Conservation (phyloP, 2,329 filamentous ascomycete genomes). For the Dothidotthia symphoricarpi region DNA sequence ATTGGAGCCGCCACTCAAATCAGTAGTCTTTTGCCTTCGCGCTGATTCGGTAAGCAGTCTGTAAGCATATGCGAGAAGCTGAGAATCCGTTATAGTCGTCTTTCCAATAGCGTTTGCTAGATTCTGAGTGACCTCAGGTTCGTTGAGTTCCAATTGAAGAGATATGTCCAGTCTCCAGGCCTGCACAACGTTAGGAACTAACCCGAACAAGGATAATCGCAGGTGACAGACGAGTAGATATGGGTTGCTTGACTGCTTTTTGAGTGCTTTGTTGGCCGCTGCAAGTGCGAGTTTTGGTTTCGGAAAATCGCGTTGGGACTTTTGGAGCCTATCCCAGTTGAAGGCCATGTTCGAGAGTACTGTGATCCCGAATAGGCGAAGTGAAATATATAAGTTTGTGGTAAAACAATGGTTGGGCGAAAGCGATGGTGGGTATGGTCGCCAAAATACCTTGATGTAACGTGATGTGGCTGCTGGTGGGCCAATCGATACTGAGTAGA, state of each 20-base stretch:
- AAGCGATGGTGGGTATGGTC: no score
- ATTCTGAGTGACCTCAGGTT: constrained; percentile 9
- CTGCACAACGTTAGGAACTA: constrained; percentile 13
- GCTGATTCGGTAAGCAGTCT: constrained; percentile 19
- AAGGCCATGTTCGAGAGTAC: constrained; percentile 27
- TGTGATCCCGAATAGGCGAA: not conserved
- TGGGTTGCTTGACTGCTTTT: constrained; percentile 39
- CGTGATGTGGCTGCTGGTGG: no score
- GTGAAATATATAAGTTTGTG: not conserved
- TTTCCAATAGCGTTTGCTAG: constrained; percentile 20
- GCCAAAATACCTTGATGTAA: no score
- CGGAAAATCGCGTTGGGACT: constrained; percentile 32
- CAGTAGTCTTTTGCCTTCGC: constrained; percentile 6
- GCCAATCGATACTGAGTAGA: no score
- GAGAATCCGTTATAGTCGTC: constrained; percentile 24
- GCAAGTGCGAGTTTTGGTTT: constrained; percentile 37
- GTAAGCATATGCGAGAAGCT: constrained; percentile 32
- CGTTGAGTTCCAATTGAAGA: constrained; percentile 16
- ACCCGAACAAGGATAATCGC: constrained; percentile 1
- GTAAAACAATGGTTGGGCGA: constrained; percentile 1
- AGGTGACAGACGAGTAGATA: constrained; percentile 29
- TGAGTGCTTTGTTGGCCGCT: constrained; percentile 35
- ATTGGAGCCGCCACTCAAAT: constrained; percentile 10
- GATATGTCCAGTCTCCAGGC: constrained; percentile 34
- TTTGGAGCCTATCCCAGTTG: constrained; percentile 38